phyloP scores from a whole-genome alignment of 2,329 filamentous ascomycete species.

The Pseudocercospora ulei region DNA sequence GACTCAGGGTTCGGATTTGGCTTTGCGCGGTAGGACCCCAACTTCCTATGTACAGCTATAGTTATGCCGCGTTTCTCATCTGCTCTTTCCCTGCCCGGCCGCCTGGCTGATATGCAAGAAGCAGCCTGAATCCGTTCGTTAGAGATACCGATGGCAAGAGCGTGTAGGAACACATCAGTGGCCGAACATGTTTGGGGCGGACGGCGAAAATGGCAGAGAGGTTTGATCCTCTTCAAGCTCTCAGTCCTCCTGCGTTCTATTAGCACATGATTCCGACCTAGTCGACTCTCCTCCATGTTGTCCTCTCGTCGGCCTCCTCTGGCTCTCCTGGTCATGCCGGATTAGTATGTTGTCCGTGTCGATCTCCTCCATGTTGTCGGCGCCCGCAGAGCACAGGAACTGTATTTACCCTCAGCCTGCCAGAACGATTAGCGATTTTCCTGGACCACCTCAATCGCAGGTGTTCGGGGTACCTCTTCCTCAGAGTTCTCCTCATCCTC shows the following conservation, averaged over 20 bases:
- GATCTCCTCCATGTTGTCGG: slow-evolving; percentile 81
- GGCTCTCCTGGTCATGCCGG: slow-evolving; percentile 69
- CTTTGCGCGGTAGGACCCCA: no score
- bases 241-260: slow-evolving; percentile 3
- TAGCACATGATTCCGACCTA: neutral
- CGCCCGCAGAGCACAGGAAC: no score
- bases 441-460: neutral
- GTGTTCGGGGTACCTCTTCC: slow-evolving; percentile 33
- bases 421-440: slow-evolving; percentile 6
- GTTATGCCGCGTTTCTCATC: neutral
- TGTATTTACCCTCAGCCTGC: slow-evolving; percentile 18
- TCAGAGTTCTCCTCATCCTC: slow-evolving; percentile 39
- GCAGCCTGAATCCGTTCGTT: neutral
- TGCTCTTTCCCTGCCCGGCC: neutral
- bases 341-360: slow-evolving; percentile 87
- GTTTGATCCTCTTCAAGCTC: neutral
- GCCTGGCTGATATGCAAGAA: slow-evolving; percentile 1
- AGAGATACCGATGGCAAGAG: neutral
- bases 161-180: slow-evolving; percentile 1
- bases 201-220: slow-evolving; percentile 1
- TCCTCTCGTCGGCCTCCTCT: slow-evolving; percentile 69
- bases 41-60: no score
- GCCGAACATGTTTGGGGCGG: neutral
- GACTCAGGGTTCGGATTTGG: no score
- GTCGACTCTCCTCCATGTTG: slow-evolving; percentile 54